Conservation (phyloP, 2,329 filamentous ascomycete genomes). For the Gremmenia infestans region DNA sequence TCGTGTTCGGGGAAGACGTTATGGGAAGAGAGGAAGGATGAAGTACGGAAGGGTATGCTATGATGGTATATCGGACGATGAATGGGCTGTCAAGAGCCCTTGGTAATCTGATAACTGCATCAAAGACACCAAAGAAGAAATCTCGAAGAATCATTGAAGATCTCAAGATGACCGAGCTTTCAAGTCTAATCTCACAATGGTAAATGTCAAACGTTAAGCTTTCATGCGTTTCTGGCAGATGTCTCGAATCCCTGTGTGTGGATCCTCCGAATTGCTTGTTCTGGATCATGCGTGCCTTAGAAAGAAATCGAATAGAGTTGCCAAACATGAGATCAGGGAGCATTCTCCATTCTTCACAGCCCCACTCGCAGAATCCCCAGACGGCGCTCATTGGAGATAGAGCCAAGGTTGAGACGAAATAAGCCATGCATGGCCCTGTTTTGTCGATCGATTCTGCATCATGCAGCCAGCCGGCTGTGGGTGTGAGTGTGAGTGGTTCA, state of each 20-base stretch:
- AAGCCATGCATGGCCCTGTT: constrained; percentile 12
- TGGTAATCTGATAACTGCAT: constrained; percentile 8
- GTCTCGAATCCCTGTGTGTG: constrained; percentile 16
- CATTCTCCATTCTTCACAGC: background rate
- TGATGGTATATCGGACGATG: constrained; percentile 40
- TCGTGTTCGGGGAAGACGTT: constrained; percentile 97
- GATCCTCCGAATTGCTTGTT: constrained; percentile 20
- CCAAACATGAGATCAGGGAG: constrained; percentile 9
- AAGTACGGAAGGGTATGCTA: constrained; percentile 85
- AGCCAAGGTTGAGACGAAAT: constrained; percentile 24
- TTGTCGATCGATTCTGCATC: constrained; percentile 16
- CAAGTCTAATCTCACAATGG: constrained; percentile 9
- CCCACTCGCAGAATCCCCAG: constrained; percentile 3
- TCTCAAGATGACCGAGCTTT: constrained; percentile 6
- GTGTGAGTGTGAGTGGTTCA: background rate
- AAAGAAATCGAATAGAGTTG: constrained; percentile 16
- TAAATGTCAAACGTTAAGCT: constrained; percentile 23
- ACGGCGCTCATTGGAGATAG: constrained; percentile 1
- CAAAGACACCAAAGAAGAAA: constrained; percentile 7
- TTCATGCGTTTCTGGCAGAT: constrained; percentile 19
- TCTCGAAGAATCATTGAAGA: constrained; percentile 8
- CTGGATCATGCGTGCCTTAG: background rate
- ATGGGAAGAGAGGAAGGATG: constrained; percentile 93
- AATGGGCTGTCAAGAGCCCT: background rate
- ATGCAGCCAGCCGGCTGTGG: constrained; percentile 20